These are phyloP conservation scores for Entomortierella parvispora DNA, from an alignment of 192 early-diverging fungal genomes.

Conservation along the genomic window DNA sequence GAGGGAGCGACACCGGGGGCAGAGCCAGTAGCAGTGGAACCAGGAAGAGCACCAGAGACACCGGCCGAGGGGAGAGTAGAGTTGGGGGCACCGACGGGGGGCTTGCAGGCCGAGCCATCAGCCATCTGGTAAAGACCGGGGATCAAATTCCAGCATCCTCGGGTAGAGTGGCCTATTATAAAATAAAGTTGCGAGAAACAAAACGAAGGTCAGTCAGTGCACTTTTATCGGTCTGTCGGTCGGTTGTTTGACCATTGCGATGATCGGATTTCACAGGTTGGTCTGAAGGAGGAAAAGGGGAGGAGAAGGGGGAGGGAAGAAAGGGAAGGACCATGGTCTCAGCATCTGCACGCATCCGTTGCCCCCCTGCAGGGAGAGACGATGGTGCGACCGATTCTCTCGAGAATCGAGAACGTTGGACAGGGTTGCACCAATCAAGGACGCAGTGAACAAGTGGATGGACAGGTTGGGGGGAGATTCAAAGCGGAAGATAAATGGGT, in stretches of 20 bases:
- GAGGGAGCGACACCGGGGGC: background rate
- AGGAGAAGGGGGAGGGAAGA: background rate
- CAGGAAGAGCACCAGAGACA: background rate
- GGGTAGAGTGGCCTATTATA: constrained; percentile 30
- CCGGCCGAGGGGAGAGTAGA: background rate
- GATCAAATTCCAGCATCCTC: constrained; percentile 44
- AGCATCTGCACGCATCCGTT: too few species aligned
- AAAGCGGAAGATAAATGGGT: too few species aligned
- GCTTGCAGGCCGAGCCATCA: constrained; percentile 26
- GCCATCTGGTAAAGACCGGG: constrained; percentile 46
- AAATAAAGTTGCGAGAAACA: background rate
- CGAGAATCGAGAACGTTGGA: too few species aligned
- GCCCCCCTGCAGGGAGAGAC: too few species aligned
- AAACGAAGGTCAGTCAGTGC: background rate
- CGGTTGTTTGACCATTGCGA: too few species aligned
- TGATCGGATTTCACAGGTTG: too few species aligned
- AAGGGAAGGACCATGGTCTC: too few species aligned
- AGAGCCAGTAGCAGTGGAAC: background rate
- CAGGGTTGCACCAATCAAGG: too few species aligned
- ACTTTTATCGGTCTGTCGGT: background rate
- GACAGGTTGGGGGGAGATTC: too few species aligned
- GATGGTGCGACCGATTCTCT: too few species aligned
- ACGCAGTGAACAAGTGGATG: too few species aligned
- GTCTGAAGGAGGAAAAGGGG: background rate
- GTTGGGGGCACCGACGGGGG: constrained; percentile 8